These are phyloP conservation scores for Podospora pseudoanserina DNA, from an alignment of 495 filamentous ascomycete genomes.

Conservation along the genomic window DNA sequence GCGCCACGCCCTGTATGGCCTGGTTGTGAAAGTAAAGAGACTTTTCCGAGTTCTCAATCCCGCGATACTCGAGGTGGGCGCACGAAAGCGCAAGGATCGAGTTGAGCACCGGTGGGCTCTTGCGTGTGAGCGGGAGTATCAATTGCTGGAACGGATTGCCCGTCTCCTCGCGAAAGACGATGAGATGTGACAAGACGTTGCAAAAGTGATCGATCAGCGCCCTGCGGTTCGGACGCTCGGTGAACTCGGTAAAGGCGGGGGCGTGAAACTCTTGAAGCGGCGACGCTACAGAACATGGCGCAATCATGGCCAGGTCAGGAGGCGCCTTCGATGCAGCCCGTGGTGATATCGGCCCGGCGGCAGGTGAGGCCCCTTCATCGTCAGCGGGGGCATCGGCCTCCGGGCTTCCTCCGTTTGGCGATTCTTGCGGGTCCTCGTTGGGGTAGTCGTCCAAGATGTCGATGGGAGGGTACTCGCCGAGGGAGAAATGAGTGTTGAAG, in stretches of 20 bases:
- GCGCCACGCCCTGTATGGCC: constrained; percentile 56
- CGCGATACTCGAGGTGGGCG: constrained; percentile 57
- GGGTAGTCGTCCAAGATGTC: constrained; percentile 21
- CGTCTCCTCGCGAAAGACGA: constrained; percentile 60
- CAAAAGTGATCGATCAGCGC: constrained; percentile 60
- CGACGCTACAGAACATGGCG: constrained; percentile 44
- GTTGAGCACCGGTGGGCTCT: constrained; percentile 52
- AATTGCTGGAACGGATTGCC: constrained; percentile 62
- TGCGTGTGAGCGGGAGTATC: constrained; percentile 54
- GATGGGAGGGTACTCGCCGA: constrained; percentile 12
- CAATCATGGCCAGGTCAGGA: constrained; percentile 45
- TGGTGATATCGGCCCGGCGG: constrained; percentile 13
- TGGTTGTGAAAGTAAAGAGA: constrained; percentile 57
- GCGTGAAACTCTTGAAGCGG: constrained; percentile 49
- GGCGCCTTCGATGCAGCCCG: constrained; percentile 27
- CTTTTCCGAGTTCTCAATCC: constrained; percentile 52
- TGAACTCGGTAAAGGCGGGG: constrained; percentile 55
- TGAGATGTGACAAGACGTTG: constrained; percentile 58
- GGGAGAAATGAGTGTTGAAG: constrained; percentile 15
- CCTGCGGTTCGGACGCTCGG: constrained; percentile 50
- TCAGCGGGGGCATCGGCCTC: constrained; percentile 14
- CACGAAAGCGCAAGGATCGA: constrained; percentile 57
- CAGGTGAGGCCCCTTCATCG: constrained; percentile 9
- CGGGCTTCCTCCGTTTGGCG: constrained; percentile 1
- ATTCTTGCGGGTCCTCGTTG: neutral